phyloP scores from a whole-genome alignment of 148 eudicot species.

The Persicaria maculosa region DNA sequence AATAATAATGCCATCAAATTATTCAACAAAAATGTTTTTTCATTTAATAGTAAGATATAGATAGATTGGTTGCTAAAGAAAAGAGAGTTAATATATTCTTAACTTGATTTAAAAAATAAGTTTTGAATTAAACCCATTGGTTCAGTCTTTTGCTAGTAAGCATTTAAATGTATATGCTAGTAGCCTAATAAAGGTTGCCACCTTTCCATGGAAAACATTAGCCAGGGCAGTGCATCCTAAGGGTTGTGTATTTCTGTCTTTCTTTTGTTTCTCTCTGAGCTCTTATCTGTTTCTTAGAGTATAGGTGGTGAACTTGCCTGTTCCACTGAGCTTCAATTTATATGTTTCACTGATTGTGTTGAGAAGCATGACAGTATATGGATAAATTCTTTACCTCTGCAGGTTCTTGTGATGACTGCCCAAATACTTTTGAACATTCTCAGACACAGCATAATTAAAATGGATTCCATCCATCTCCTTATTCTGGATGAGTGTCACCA shows the following conservation, averaged over 20 bases:
- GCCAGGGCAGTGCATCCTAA: background rate
- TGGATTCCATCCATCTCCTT: constrained; percentile 87
- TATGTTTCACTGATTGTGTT: background rate
- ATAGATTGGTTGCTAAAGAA: too few species aligned
- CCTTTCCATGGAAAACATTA: constrained; percentile 1
- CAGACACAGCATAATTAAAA: constrained; percentile 92
- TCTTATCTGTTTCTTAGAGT: background rate
- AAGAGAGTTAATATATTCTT: too few species aligned
- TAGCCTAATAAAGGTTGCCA: background rate
- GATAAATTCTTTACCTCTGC: constrained; percentile 20
- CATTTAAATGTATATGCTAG: background rate
- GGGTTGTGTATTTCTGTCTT: background rate
- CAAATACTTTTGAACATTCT: constrained; percentile 94
- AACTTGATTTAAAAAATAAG: too few species aligned
- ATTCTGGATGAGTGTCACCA: constrained; percentile 99
- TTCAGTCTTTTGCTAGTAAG: background rate
- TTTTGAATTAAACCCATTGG: background rate
- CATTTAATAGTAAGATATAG: too few species aligned
- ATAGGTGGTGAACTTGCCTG: background rate
- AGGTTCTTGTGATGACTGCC: constrained; percentile 99
- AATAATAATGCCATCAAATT: too few species aligned
- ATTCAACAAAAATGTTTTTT: too few species aligned
- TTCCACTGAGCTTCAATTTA: background rate
- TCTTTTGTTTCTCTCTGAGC: background rate
- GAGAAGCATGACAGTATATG: background rate